A percentile compares a stretch with the other conserved stretches of the same genome.
Conservation (phyloP, 2,329 filamentous ascomycete genomes). For the Coniochaeta hoffmannii region DNA sequence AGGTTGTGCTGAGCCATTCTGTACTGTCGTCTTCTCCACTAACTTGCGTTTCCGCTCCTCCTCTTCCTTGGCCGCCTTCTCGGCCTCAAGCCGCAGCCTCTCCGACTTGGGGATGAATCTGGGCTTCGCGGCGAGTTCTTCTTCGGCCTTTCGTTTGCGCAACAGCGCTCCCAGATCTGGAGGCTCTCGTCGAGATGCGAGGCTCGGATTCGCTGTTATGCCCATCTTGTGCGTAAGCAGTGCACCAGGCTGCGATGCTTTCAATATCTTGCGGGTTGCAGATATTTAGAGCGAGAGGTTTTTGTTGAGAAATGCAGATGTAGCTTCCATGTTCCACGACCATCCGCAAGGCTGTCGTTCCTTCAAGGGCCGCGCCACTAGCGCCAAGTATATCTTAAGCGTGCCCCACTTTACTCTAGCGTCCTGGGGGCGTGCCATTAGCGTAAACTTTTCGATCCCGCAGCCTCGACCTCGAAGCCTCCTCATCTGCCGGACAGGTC, state of each 20-base stretch:
- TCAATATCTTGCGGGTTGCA: neutral
- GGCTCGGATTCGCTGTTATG: neutral
- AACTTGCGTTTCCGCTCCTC: slow-evolving; percentile 21
- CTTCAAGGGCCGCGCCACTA: neutral
- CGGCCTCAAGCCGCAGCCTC: slow-evolving; percentile 70
- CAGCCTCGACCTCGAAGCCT: neutral
- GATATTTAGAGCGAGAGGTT: neutral
- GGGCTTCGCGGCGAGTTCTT: slow-evolving; percentile 40
- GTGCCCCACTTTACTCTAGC: neutral
- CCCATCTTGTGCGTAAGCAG: neutral
- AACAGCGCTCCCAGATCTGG: slow-evolving; percentile 46
- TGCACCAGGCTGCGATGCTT: neutral
- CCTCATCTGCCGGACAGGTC: slow-evolving; percentile 4
- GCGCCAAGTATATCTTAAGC: neutral
- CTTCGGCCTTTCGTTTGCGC: slow-evolving; percentile 56
- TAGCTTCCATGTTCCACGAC: neutral
- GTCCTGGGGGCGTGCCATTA: neutral
- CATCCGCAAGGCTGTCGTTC: neutral
- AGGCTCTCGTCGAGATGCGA: slow-evolving; percentile 12
- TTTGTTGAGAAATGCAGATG: neutral
- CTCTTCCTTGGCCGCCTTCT: slow-evolving; percentile 69
- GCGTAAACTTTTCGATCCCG: neutral
- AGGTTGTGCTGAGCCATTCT: slow-evolving; percentile 5
- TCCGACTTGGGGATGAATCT: slow-evolving; percentile 73
- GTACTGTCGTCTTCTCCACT: slow-evolving; percentile 7